A percentile compares a stretch with the other conserved stretches of the same genome.
Conservation (phyloP, 2,329 filamentous ascomycete genomes). For the Sclerotinia nivalis region DNA sequence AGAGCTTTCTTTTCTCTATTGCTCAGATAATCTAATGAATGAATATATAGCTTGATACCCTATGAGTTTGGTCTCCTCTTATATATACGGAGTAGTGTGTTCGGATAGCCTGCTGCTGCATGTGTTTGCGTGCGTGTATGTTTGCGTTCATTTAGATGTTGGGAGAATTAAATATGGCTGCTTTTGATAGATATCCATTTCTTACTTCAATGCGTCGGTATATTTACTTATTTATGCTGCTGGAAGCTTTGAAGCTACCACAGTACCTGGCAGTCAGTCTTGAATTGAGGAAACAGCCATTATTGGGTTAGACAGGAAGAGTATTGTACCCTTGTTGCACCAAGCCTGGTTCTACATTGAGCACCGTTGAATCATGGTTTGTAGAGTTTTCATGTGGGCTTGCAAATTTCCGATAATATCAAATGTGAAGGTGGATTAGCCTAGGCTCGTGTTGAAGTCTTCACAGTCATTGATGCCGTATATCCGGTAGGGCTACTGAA, state of each 20-base stretch:
- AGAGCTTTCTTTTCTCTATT: slow-evolving; percentile 6
- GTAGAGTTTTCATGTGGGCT: background rate
- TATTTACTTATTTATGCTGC: background rate
- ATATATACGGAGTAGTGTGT: background rate
- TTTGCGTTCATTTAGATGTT: background rate
- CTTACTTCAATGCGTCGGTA: background rate
- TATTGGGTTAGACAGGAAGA: background rate
- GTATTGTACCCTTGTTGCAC: background rate
- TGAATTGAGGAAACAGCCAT: background rate
- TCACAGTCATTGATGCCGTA: no score
- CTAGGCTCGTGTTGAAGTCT: no score
- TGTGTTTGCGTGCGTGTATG: background rate
- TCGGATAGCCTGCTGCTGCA: background rate
- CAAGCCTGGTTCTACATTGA: background rate
- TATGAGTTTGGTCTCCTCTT: background rate
- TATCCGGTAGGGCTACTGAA: no score
- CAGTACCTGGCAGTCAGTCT: background rate
- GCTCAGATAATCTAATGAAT: background rate
- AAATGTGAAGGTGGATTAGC: background rate
- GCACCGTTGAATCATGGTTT: background rate
- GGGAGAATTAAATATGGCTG: background rate
- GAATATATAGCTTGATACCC: slow-evolving; percentile 9
- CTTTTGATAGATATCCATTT: background rate
- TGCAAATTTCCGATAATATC: background rate
- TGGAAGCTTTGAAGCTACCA: no score